Evolutionary conservation across 169 alveolate species (phyloP).

Genomic region (Plasmodium inui): DNA sequence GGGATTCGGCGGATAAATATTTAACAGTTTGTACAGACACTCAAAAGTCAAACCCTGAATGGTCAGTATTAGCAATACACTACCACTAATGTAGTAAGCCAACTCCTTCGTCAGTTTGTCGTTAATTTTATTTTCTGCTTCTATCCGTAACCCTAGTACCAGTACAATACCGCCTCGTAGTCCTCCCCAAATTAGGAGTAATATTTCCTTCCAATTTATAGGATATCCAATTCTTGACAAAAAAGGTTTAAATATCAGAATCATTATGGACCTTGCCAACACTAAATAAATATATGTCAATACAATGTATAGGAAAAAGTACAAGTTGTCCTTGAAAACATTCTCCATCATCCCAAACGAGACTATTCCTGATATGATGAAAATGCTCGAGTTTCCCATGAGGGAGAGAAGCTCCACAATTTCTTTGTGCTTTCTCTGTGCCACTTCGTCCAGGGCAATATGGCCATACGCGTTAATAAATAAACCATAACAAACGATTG

Average conservation of each 20-base stretch:
- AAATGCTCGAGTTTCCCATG: slow-evolving; percentile 88
- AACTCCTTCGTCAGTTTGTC: slow-evolving; percentile 84
- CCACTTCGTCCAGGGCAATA: slow-evolving; percentile 88
- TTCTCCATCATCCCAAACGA: slow-evolving; percentile 89
- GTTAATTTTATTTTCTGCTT: slow-evolving; percentile 86
- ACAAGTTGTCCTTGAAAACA: slow-evolving; percentile 62
- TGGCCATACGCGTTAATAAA: slow-evolving; percentile 89
- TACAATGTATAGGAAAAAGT: slow-evolving; percentile 47
- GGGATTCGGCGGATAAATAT: slow-evolving; percentile 91
- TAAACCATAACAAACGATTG: slow-evolving; percentile 91
- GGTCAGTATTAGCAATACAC: slow-evolving; percentile 90
- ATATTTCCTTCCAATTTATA: slow-evolving; percentile 87
- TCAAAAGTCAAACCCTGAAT: slow-evolving; percentile 93
- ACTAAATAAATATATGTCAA: slow-evolving; percentile 81
- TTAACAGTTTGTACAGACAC: slow-evolving; percentile 84
- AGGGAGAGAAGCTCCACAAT: slow-evolving; percentile 84
- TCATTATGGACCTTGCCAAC: slow-evolving; percentile 87
- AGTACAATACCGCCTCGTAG: slow-evolving; percentile 94
- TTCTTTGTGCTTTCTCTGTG: slow-evolving; percentile 86
- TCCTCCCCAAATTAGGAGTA: slow-evolving; percentile 93
- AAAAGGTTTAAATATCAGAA: slow-evolving; percentile 86
- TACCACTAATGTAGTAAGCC: slow-evolving; percentile 92
- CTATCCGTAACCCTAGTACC: slow-evolving; percentile 92
- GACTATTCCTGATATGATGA: slow-evolving; percentile 88
- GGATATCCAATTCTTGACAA: slow-evolving; percentile 86